Evolutionary conservation across 805 yeast genomes (phyloP).

Genomic region (Nakazawaea holstii): DNA sequence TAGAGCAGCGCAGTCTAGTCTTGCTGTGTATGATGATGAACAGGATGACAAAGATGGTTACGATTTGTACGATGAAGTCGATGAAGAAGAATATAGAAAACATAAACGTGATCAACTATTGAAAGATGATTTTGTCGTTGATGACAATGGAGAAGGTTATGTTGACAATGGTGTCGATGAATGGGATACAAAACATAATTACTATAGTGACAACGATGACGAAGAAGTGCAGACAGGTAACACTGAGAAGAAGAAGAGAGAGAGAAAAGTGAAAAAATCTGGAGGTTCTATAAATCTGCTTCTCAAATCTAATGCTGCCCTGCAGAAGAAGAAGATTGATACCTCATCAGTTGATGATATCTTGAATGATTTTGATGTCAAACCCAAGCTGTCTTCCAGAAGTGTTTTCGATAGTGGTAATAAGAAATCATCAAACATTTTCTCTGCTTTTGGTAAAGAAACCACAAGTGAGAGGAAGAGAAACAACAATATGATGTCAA

Average conservation of each 20-base stretch:
- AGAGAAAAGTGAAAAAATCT: constrained; percentile 25
- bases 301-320: constrained; percentile 16
- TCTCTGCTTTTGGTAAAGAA: constrained; percentile 5
- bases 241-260: constrained; percentile 21
- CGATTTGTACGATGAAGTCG: constrained; percentile 82
- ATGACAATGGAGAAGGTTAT: constrained; percentile 90
- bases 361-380: constrained; percentile 45
- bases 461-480: constrained; percentile 12
- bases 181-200: constrained; percentile 59
- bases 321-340: constrained; percentile 34
- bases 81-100: constrained; percentile 70
- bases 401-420: constrained; percentile 25
- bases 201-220: constrained; percentile 55
- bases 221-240: constrained; percentile 33
- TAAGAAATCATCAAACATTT: neutral
- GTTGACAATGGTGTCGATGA: constrained; percentile 92
- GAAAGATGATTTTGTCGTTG: constrained; percentile 91
- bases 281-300: constrained; percentile 7
- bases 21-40: constrained; percentile 25
- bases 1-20: constrained; percentile 50
- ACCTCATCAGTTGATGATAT: constrained; percentile 60
- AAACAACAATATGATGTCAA: constrained; percentile 7
- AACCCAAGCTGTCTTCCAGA: constrained; percentile 17
- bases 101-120: constrained; percentile 75
- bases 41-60: constrained; percentile 43